Base-by-base conservation (phyloP, 163 green algal genomes). In the Scenedesmus sp. region DNA sequence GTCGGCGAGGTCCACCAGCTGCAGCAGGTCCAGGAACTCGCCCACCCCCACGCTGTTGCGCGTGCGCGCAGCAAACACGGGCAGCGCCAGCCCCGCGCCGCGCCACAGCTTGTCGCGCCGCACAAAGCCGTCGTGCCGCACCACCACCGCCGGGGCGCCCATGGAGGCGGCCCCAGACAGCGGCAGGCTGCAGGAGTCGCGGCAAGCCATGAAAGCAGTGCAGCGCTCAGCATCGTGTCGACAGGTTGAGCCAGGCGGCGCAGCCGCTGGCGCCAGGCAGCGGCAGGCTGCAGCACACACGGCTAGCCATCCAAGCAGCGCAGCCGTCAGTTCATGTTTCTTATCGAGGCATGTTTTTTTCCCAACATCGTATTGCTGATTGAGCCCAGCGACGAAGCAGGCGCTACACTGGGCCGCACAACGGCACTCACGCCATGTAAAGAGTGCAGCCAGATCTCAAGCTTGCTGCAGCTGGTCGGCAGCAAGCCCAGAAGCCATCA, bases 1-100 rank as follows among this genome's bases (percentile, higher is more conserved):
- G 10, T 83, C 92, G 12, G 95, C 96, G 40, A 99, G 93, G 90
- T 99, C 96, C 15, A 98, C 96, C 37, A 99, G 94, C 42, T 93
- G 85, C 26, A 95, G 93, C 0, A 99, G 81, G 94, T 99, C 98
- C 51, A 95, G 49, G 85, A 99, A 99, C 86, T 99, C 98, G 2
- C 98, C 98, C 18, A 92, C 93, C 3, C 98, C 98, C 22, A 99
- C 91, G 70, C 91, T 96, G 18, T 96, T 49, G 9, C 81, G n/a
- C 1, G 95, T 97, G 73, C 97, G 95, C 76, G 99, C 89, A 81
- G 94, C 97, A 94, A 99, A 99, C 68, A 99, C 96, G 0, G 98
- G 98, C 13, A 97, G 88, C 0, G 97, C 97, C 10, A 99, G 68
- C 16, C 97, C 98, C 2, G 97, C 96, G 0, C 98, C 97, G 0